Evolutionary conservation across 2,329 filamentous ascomycete genomes (phyloP), one percentile per base, ranked within the genome.

Genomic region (Aspergillus thermomutatus): DNA sequence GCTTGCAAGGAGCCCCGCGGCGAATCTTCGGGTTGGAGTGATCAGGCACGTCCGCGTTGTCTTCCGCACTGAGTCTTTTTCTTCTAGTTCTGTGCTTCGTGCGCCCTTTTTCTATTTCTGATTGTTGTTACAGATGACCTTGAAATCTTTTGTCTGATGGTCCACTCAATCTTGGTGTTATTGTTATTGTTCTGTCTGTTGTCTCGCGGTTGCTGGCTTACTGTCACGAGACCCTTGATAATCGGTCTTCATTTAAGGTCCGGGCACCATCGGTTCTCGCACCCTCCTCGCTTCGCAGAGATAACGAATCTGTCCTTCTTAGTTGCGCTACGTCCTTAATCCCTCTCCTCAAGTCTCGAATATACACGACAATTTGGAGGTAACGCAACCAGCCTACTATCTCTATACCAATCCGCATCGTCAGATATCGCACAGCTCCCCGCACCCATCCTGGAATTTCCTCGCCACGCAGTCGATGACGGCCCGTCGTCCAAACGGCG

Each of bases 401-500:
- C 40, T 34, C 17, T 21, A 19, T 8, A n/a, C 11, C 46, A 10
- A 19, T 17, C 17, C 26, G 21, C 19, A n/a, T 19, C 23, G 46
- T 48, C 27, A 10, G 23, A n/a, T 26, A 48, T 3, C 19, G 23
- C 41, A 19, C 27, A n/a, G n/a, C 19, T 34, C 9, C 41, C n/a
- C 41, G 45, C 50, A 50, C 49, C 55, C 54, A 63, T 58, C 58
- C 63, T 66, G 66, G 62, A 65, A 62, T 60, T 59, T 31, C 56
- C 63, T 54, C 63, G 61, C 66, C 59, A 65, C 58, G 31, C 58
- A 64, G 66, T 70, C 67, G 63, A 73, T 73, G 71, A 69, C 63
- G 67, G 58, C 43, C 65, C 62, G 64, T 66, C 64, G 58, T 63
- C 61, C 40, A 67, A 68, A 60, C 66, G 68, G 60, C 67, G 70